phyloP scores from a whole-genome alignment of 768 basidiomycete genomes.

The Dendrothele bispora region DNA sequence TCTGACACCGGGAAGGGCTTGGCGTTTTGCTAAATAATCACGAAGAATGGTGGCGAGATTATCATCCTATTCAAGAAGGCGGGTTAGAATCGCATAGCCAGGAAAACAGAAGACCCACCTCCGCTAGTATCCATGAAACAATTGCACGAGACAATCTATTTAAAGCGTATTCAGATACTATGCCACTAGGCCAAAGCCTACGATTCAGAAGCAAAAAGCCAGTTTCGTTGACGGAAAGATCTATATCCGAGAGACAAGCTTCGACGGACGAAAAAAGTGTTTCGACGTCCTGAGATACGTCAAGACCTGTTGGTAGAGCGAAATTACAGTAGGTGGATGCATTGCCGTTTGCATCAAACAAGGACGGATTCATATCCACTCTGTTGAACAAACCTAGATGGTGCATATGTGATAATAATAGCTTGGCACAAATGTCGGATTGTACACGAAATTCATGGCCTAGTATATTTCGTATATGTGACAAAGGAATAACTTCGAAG shows the following conservation, averaged over 20 bases:
- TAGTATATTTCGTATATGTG: conserved; percentile 61
- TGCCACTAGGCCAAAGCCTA: conserved; percentile 72
- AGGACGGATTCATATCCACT: conserved; percentile 31
- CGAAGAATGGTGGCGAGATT: conserved; percentile 65
- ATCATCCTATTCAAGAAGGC: conserved; percentile 49
- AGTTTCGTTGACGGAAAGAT: conserved; percentile 72
- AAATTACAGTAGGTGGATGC: conserved; percentile 52
- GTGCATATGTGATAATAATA: conserved; percentile 59
- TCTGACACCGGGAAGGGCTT: conserved; percentile 64
- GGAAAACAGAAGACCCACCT: conserved; percentile 40
- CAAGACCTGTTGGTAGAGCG: conserved; percentile 69
- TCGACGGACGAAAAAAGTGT: conserved; percentile 71
- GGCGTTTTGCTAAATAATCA: conserved; percentile 61
- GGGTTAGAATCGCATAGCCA: conserved; percentile 2
- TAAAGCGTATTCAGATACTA: conserved; percentile 71
- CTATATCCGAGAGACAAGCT: conserved; percentile 65
- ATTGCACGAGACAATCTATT: conserved; percentile 58
- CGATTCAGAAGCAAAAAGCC: conserved; percentile 69
- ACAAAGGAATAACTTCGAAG: conserved; percentile 58
- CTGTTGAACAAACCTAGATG: conserved; percentile 62
- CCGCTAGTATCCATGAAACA: conserved; percentile 70
- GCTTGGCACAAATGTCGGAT: conserved; percentile 49
- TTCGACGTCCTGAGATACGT: conserved; percentile 72
- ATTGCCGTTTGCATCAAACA: conserved; percentile 36
- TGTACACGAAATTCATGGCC: conserved; percentile 57